Evolutionary conservation across 768 basidiomycete species (phyloP).

Genomic region (Symmetrospora coprosmae): DNA sequence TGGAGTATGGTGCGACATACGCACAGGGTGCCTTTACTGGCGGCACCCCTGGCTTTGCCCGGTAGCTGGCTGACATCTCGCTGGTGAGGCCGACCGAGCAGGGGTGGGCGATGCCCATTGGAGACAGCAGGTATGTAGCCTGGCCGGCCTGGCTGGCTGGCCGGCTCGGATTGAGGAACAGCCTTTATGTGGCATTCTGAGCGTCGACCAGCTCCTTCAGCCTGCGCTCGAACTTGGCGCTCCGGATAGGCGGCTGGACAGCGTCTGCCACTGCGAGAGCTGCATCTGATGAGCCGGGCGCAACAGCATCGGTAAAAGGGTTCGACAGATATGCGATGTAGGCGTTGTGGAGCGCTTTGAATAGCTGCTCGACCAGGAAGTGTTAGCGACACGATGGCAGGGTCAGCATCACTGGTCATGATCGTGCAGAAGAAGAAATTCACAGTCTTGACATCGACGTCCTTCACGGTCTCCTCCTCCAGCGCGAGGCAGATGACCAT

Average conservation of each 20-base stretch:
- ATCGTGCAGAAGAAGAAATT: slow-evolving; percentile 34
- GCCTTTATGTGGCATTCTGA: neutral
- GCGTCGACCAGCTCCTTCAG: neutral
- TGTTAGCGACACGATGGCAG: too few relatives aligned
- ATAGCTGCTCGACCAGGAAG: slow-evolving; percentile 55
- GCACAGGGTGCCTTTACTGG: too few relatives aligned
- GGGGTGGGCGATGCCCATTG: too few relatives aligned
- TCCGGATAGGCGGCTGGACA: neutral
- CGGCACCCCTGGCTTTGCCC: too few relatives aligned
- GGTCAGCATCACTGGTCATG: too few relatives aligned
- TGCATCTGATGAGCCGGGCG: too few relatives aligned
- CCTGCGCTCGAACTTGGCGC: slow-evolving; percentile 5
- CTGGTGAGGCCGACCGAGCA: too few relatives aligned
- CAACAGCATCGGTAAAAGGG: slow-evolving; percentile 46
- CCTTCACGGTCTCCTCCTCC: slow-evolving; percentile 65
- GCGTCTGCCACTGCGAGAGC: neutral
- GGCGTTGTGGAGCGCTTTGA: slow-evolving; percentile 76
- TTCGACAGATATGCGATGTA: slow-evolving; percentile 72
- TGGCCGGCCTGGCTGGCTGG: too few relatives aligned
- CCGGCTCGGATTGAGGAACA: too few relatives aligned
- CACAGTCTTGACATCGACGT: slow-evolving; percentile 63
- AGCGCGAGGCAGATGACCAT: slow-evolving; percentile 67
- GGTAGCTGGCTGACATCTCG: too few relatives aligned
- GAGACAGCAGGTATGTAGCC: too few relatives aligned
- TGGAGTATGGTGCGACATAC: too few relatives aligned